Base-by-base conservation (phyloP, 148 eudicot species). In the Diospyros kaki region DNA sequence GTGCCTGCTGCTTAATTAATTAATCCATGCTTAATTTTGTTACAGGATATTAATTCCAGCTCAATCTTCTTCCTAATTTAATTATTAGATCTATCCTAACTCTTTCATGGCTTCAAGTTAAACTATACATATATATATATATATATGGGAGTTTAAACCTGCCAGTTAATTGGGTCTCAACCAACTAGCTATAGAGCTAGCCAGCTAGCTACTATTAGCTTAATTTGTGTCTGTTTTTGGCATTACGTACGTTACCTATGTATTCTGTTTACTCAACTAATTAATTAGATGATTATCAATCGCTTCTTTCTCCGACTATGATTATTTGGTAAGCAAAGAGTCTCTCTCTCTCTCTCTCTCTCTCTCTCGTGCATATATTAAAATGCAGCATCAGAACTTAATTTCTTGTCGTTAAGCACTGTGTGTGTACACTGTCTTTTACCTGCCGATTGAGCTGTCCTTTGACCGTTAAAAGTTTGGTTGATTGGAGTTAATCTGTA, bases 1-100 rank as follows among this genome's bases (percentile, higher is more conserved):
- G 54, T 87, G 56, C 89, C 97, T 69, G n/a, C n/a, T n/a, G n/a
- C n/a, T n/a, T n/a, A 42, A 58, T 77, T 91, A 61, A 52, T 72
- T 61, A 15, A 11, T 5, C 75, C 51, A 9, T 45, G 38, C 0
- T 18, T 52, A 42, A 1, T 45, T 40, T 40, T 38, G 4, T 46
- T 62, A 48, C 51, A 28, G 28, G 28, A 28, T 71, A 60, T 73
- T 48, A 8, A 8, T 48, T 62, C 6, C 14, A 62, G 3, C 42
- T 40, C 66, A 62, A 10, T 38, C 12, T 18, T 62, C 66, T 62
- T 9, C 7, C 4, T 38, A 10, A 38, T 62, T 62, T 59, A 13
- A 3, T 59, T n/a, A 6, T 48, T 48, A 28, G 28, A 28, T 48
- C 1, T 39, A 1, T 17, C 38, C 39, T 39, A 2, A 40, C 40